Conservation (phyloP, 2,329 filamentous ascomycete genomes). For the Colletotrichum lindemuthianum region DNA sequence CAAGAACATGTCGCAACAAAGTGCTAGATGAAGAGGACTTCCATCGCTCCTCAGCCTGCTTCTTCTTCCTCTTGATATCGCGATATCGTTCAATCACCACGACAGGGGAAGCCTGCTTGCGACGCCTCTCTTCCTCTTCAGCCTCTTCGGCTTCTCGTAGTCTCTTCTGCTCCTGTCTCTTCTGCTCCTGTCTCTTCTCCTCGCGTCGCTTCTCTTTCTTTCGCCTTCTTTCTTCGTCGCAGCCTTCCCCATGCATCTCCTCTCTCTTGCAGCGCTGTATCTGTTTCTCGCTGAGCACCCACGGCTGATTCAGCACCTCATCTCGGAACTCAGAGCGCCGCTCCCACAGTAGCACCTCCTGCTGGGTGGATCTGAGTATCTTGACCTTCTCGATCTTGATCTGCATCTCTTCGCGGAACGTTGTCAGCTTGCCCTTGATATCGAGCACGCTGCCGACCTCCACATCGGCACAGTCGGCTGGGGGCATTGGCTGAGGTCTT, state of each 20-base stretch:
- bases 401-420: slow-evolving; percentile 60
- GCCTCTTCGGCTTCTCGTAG: slow-evolving; percentile 8
- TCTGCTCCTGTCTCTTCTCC: slow-evolving; percentile 13
- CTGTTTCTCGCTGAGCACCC: slow-evolving; percentile 62
- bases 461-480: slow-evolving; percentile 44
- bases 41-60: slow-evolving; percentile 1
- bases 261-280: slow-evolving; percentile 59
- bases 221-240: slow-evolving; percentile 39
- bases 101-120: neutral
- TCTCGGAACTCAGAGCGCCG: slow-evolving; percentile 60
- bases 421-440: slow-evolving; percentile 62
- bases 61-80: slow-evolving; percentile 8
- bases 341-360: slow-evolving; percentile 69
- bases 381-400: slow-evolving; percentile 62
- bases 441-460: slow-evolving; percentile 67
- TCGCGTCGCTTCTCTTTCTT: slow-evolving; percentile 17
- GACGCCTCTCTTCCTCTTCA: neutral
- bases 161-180: slow-evolving; percentile 9
- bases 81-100: neutral
- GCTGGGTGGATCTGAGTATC: slow-evolving; percentile 60
- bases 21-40: neutral
- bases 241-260: slow-evolving; percentile 50
- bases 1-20: slow-evolving; percentile 22
- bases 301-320: slow-evolving; percentile 62
- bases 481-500: slow-evolving; percentile 25